Evolutionary conservation across 2,329 filamentous ascomycete genomes (phyloP), one percentile per base, ranked within the genome.

Genomic region (Atkinsonella texensis): DNA sequence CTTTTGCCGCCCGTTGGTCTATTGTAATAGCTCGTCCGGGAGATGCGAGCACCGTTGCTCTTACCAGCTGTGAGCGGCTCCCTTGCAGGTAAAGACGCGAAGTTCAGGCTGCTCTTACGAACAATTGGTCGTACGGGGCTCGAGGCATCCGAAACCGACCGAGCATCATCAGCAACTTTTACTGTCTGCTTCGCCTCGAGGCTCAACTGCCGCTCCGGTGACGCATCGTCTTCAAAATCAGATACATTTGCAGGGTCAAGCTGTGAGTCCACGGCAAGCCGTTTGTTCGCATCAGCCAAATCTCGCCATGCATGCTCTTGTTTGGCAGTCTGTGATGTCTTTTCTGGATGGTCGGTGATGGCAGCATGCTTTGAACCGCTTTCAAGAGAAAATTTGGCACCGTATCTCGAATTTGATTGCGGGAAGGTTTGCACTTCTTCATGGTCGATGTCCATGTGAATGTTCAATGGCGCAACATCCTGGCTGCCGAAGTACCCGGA

Each of bases 61-160:
- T 90, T 91, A 65, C 94, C 94, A 15, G 80, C 80, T 33, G 83
- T 81, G 49, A 97, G 73, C 38, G 91, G 91, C 62, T 97, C 91
- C 55, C 93, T 80, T 2, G 91, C 90, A 32, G 93, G 93, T 12
- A 98, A 74, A 17, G 93, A 89, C 39, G 93, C 89, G 69, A 98
- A 97, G 53, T 87, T 95, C 54, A 98, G 76, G 65, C 91, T 97
- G 68, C 90, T 95, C 74, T 97, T 97, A 54, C 91, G 84, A 58
- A 94, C 79, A 32, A 87, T 74, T 2, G 85, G 85, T 58, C 87
- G 78, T 47, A 86, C 81, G 0, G 87, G 87, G 58, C 85, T 90
- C 0, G 86, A 88, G 1, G 73, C 76, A 46, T 87, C 84, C 2
- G 84, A 87, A 15, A 79, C 77, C 3, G 83, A 85, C 54, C 74